These are phyloP conservation scores for Verticillium nonalfalfae DNA, from an alignment of 2,329 filamentous ascomycete species.

Conservation along the genomic window DNA sequence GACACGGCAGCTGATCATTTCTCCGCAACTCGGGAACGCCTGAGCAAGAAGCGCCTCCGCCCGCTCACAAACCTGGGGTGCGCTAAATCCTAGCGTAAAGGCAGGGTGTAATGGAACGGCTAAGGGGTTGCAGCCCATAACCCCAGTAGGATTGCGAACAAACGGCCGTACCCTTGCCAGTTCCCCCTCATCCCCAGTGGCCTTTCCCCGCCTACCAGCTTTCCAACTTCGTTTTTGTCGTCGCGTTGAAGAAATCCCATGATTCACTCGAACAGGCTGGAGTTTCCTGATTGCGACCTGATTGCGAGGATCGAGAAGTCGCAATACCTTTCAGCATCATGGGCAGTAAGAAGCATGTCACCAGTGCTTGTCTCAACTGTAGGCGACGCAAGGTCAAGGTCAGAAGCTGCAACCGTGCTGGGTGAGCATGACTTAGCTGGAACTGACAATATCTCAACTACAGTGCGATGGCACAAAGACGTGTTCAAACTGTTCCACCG, in stretches of 20 bases:
- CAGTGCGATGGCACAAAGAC: not conserved
- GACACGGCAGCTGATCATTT: too few relatives aligned
- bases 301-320: too few relatives aligned
- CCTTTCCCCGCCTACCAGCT: too few relatives aligned
- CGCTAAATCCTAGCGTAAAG: not conserved
- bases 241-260: too few relatives aligned
- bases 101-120: too few relatives aligned
- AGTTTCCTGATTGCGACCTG: too few relatives aligned
- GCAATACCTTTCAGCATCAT: not conserved
- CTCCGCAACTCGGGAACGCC: not conserved
- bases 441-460: not conserved
- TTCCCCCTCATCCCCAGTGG: too few relatives aligned
- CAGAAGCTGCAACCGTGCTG: not conserved
- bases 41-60: not conserved
- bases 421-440: not conserved
- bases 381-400: conserved; percentile 1
- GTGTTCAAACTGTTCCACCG: not conserved
- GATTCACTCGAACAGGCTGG: too few relatives aligned
- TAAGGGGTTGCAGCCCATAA: too few relatives aligned
- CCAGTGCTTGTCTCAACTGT: not conserved
- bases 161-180: too few relatives aligned
- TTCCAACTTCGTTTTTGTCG: too few relatives aligned
- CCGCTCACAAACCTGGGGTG: not conserved
- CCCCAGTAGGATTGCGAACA: too few relatives aligned
- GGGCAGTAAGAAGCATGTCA: not conserved